A percentile compares a stretch with the other conserved stretches of the same genome.
Evolutionary conservation across 805 yeast species (phyloP).

Genomic region (Saccharomycopsis babjevae): DNA sequence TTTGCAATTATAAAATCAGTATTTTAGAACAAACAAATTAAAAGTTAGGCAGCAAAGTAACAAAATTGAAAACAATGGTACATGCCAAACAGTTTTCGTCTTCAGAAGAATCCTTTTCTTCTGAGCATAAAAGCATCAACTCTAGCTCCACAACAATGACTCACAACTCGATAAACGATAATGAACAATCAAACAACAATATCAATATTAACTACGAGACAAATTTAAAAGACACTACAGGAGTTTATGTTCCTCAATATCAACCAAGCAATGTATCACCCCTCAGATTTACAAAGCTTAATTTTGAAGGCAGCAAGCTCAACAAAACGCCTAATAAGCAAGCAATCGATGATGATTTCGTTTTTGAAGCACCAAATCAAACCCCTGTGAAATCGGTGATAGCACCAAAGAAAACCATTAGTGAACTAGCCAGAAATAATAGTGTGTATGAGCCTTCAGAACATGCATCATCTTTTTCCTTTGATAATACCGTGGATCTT

Average conservation of each 20-base stretch:
- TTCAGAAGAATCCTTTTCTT: not conserved
- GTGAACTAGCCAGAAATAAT: not conserved
- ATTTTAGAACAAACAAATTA: too few species aligned
- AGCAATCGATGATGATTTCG: not conserved
- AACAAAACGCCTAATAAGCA: not conserved
- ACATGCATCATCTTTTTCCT: not conserved
- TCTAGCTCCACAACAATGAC: not conserved
- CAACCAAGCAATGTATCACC: not conserved
- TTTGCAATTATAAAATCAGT: too few species aligned
- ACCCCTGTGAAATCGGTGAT: not conserved
- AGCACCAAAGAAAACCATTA: not conserved
- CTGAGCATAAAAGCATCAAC: not conserved
- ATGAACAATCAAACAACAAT: not conserved
- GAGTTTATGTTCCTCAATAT: not conserved
- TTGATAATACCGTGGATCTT: not conserved
- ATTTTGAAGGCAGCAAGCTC: not conserved
- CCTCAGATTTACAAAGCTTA: not conserved
- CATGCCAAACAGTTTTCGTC: not conserved
- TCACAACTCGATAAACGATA: not conserved
- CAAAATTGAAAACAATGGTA: not conserved
- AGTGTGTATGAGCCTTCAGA: not conserved
- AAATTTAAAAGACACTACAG: not conserved
- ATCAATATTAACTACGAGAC: not conserved
- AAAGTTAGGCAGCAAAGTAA: too few species aligned
- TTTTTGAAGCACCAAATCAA: not conserved